Percentiles rank a stretch among this genome's conserved stretches.
phyloP scores from a whole-genome alignment of 257 asterid genomes.

The Nicotiana undulata region DNA sequence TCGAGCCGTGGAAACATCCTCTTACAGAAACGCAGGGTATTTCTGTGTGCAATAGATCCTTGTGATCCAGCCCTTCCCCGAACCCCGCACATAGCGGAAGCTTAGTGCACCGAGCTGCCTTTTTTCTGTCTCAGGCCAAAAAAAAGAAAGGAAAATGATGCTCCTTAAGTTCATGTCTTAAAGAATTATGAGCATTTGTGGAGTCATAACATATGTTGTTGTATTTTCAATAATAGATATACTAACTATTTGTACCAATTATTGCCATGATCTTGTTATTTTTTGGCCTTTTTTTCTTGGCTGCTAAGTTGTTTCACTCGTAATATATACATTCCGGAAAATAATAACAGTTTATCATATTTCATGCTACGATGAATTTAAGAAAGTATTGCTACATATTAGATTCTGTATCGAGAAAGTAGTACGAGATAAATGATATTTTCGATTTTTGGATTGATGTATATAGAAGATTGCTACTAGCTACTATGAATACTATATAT shows the following conservation, averaged over 20 bases:
- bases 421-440: background rate
- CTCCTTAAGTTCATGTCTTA: background rate
- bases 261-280: background rate
- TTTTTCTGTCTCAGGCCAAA: no score
- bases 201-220: background rate
- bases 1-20: no score
- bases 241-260: background rate
- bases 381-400: background rate
- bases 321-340: no score
- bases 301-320: no score
- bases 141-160: background rate
- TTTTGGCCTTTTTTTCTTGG: background rate
- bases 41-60: accelerated
- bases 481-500: background rate
- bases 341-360: background rate
- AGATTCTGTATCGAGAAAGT: background rate
- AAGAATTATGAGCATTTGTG: background rate
- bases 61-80: no score
- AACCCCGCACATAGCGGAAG: no score
- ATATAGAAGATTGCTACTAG: background rate
- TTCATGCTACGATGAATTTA: background rate
- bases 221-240: background rate
- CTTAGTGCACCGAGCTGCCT: no score
- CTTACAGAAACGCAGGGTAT: no score
- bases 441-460: background rate